These are phyloP conservation scores for Porodaedalea pini DNA, from an alignment of 1,284 basidiomycete species.

Conservation along the genomic window DNA sequence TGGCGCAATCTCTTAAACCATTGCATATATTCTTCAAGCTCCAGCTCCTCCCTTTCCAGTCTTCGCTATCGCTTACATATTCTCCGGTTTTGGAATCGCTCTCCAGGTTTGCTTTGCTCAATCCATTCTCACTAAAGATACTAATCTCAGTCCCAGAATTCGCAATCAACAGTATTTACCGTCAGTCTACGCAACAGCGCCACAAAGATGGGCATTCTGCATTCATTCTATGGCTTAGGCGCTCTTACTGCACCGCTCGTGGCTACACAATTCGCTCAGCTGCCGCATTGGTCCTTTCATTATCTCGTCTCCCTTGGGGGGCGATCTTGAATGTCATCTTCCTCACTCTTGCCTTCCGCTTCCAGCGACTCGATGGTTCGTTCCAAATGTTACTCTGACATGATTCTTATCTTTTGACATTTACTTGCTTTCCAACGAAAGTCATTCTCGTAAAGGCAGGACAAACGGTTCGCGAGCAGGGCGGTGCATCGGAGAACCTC, in stretches of 20 bases:
- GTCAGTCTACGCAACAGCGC: constrained; percentile 40
- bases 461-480: not conserved
- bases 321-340: constrained; percentile 43
- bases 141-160: constrained; percentile 35
- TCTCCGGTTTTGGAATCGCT: constrained; percentile 22
- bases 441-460: not conserved
- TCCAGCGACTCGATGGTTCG: constrained; percentile 53
- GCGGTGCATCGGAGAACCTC: not conserved
- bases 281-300: constrained; percentile 57
- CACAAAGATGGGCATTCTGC: constrained; percentile 51
- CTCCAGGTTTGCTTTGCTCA: constrained; percentile 21
- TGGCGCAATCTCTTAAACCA: constrained; percentile 28
- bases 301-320: constrained; percentile 60
- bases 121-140: not conserved
- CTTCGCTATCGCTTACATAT: constrained; percentile 25
- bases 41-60: constrained; percentile 40
- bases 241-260: constrained; percentile 58
- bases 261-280: constrained; percentile 58
- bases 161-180: constrained; percentile 56
- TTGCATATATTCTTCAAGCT: constrained; percentile 36
- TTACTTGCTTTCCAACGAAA: not conserved
- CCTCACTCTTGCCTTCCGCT: constrained; percentile 48
- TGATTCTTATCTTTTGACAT: not conserved
- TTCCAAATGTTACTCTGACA: not conserved
- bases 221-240: constrained; percentile 53